Percentiles rank a stretch among this genome's conserved stretches.
Conservation (phyloP, 2,329 filamentous ascomycete genomes). For the Fusarium graminum region DNA sequence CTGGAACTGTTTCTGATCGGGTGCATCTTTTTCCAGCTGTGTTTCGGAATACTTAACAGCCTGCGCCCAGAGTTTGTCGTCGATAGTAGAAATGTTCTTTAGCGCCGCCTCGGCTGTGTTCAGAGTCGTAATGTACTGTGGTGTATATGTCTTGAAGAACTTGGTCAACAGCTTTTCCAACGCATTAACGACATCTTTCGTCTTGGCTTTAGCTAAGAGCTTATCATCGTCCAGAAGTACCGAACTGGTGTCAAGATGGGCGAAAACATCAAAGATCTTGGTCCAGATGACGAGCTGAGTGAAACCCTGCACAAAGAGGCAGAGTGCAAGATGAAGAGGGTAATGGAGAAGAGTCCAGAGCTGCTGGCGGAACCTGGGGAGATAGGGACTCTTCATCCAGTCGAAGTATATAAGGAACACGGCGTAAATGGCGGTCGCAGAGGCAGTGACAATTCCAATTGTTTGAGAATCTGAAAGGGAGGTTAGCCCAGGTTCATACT, state of each 20-base stretch:
- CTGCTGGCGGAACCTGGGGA: constrained; percentile 69
- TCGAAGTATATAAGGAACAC: constrained; percentile 67
- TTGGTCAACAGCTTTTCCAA: constrained; percentile 32
- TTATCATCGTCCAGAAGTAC: constrained; percentile 26
- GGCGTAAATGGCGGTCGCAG: constrained; percentile 59
- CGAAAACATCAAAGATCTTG: constrained; percentile 55
- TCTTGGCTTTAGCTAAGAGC: constrained; percentile 38
- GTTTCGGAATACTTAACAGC: constrained; percentile 27
- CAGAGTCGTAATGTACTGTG: constrained; percentile 42
- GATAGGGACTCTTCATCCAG: constrained; percentile 74
- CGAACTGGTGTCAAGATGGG: constrained; percentile 31
- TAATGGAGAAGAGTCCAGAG: constrained; percentile 71
- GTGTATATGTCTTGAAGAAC: constrained; percentile 49
- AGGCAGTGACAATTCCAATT: constrained; percentile 58
- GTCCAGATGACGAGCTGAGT: constrained; percentile 67
- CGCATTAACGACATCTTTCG: constrained; percentile 28
- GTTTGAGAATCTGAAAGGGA: constrained; percentile 52
- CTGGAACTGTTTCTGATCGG: constrained; percentile 2
- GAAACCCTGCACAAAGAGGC: constrained; percentile 73
- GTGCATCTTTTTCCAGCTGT: constrained; percentile 7
- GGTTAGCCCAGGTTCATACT: constrained; percentile 13
- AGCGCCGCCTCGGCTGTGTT: constrained; percentile 45
- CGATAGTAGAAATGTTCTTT: constrained; percentile 47
- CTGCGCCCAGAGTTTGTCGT: constrained; percentile 49
- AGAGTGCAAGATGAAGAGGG: constrained; percentile 72